Evolutionary conservation across 768 basidiomycete species (phyloP).

Genomic region (Trametes gibbosa): DNA sequence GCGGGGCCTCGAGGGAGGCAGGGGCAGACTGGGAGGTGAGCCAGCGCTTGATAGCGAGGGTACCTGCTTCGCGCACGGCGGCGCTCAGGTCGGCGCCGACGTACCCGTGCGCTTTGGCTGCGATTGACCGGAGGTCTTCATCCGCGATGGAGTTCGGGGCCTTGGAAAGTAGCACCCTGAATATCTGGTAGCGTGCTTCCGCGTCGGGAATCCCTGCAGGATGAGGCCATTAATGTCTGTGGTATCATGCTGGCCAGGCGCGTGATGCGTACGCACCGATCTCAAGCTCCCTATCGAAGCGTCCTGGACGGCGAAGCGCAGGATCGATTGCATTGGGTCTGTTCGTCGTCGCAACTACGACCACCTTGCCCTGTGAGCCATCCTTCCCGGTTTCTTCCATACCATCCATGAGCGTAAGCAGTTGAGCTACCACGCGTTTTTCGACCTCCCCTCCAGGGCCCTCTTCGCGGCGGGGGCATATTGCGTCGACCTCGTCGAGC

Average conservation of each 20-base stretch:
- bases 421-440: slow-evolving; percentile 90
- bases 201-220: slow-evolving; percentile 81
- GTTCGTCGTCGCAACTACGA: slow-evolving; percentile 96
- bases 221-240: background rate
- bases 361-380: slow-evolving; percentile 58
- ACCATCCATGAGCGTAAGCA: slow-evolving; percentile 94
- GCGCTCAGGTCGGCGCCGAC: slow-evolving; percentile 96
- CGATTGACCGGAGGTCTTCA: slow-evolving; percentile 61
- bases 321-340: slow-evolving; percentile 95
- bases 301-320: slow-evolving; percentile 81
- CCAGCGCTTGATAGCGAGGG: slow-evolving; percentile 86
- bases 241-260: background rate
- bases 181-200: slow-evolving; percentile 79
- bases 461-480: slow-evolving; percentile 89
- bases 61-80: slow-evolving; percentile 90
- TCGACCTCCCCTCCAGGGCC: slow-evolving; percentile 93
- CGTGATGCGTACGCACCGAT: slow-evolving; percentile 57
- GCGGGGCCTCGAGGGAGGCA: slow-evolving; percentile 16
- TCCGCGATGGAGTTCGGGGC: slow-evolving; percentile 72
- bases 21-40: slow-evolving; percentile 33
- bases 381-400: slow-evolving; percentile 51
- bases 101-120: slow-evolving; percentile 87
- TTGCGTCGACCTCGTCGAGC: slow-evolving; percentile 92
- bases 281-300: slow-evolving; percentile 95
- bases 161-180: slow-evolving; percentile 78